Evolutionary conservation across 2,329 filamentous ascomycete genomes (phyloP).

Genomic region (Diaporthe citrichinensis): DNA sequence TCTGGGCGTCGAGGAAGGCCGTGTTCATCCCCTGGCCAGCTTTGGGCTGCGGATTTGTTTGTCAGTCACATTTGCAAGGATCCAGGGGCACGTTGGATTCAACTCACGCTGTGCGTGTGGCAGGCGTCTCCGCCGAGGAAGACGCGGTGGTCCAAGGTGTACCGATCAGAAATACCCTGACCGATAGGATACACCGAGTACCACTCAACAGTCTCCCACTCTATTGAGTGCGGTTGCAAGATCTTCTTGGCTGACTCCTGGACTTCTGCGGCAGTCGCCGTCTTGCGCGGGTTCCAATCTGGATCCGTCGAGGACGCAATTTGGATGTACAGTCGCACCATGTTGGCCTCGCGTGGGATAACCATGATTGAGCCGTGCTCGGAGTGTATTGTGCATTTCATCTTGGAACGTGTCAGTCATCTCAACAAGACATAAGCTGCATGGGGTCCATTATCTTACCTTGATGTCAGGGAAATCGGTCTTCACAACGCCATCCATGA

Average conservation of each 20-base stretch:
- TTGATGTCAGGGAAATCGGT: conserved; percentile 86
- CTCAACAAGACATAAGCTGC: neutral
- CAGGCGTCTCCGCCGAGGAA: conserved; percentile 85
- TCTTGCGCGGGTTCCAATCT: conserved; percentile 73
- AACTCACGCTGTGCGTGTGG: conserved; percentile 80
- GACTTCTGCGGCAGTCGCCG: conserved; percentile 74
- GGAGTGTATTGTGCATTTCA: conserved; percentile 84
- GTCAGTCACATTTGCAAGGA: neutral
- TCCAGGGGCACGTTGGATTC: neutral
- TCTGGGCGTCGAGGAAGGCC: conserved; percentile 84
- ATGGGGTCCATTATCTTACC: conserved; percentile 53
- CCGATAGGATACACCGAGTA: conserved; percentile 84
- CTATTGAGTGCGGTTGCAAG: conserved; percentile 75
- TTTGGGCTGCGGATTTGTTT: conserved; percentile 71
- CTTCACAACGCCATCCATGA: conserved; percentile 80
- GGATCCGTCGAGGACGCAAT: conserved; percentile 72
- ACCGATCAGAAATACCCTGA: conserved; percentile 78
- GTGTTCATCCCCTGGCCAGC: conserved; percentile 87
- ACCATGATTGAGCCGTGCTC: conserved; percentile 83
- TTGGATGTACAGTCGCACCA: conserved; percentile 80
- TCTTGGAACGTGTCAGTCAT: conserved; percentile 54
- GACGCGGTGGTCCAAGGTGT: conserved; percentile 77
- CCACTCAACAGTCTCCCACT: conserved; percentile 79
- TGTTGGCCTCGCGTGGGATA: conserved; percentile 78
- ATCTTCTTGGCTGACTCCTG: conserved; percentile 76